Percentiles rank a stretch among this genome's conserved stretches.
Evolutionary conservation across 2,329 filamentous ascomycete species (phyloP).

Genomic region (Talaromyces piceae): DNA sequence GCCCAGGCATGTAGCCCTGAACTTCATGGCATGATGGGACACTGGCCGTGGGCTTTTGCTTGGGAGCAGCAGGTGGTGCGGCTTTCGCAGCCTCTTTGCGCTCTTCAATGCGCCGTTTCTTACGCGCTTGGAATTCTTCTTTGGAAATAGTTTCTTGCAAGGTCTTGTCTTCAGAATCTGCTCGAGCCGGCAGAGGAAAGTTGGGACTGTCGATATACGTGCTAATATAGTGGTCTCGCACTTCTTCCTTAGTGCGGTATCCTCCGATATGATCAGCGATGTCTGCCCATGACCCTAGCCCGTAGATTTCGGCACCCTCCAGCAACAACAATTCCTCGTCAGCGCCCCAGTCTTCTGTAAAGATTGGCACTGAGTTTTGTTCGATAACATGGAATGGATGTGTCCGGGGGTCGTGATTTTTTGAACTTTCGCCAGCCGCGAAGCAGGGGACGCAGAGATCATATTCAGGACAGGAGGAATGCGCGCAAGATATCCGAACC

Average conservation of each 20-base stretch:
- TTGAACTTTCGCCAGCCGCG: conserved; percentile 68
- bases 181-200: conserved; percentile 82
- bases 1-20: conserved; percentile 96
- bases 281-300: conserved; percentile 93
- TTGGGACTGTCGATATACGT: conserved; percentile 76
- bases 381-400: conserved; percentile 93
- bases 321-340: conserved; percentile 92
- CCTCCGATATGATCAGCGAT: conserved; percentile 97
- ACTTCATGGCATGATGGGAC: conserved; percentile 96
- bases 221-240: conserved; percentile 84
- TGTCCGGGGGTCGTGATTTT: conserved; percentile 75
- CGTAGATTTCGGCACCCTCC: conserved; percentile 93
- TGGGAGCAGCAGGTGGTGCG: conserved; percentile 73
- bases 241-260: conserved; percentile 89
- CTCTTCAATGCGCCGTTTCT: conserved; percentile 89
- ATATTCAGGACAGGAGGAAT: conserved; percentile 78
- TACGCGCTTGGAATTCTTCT: conserved; percentile 85
- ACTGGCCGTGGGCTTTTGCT: conserved; percentile 92
- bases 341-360: conserved; percentile 88
- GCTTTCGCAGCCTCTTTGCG: conserved; percentile 81
- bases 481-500: conserved; percentile 92
- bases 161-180: conserved; percentile 71
- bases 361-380: conserved; percentile 97
- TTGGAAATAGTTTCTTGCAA: conserved; percentile 74
- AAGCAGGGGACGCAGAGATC: conserved; percentile 97